Evolutionary conservation across 2,329 filamentous ascomycete genomes (phyloP).

Genomic region (Microdochium paspali): DNA sequence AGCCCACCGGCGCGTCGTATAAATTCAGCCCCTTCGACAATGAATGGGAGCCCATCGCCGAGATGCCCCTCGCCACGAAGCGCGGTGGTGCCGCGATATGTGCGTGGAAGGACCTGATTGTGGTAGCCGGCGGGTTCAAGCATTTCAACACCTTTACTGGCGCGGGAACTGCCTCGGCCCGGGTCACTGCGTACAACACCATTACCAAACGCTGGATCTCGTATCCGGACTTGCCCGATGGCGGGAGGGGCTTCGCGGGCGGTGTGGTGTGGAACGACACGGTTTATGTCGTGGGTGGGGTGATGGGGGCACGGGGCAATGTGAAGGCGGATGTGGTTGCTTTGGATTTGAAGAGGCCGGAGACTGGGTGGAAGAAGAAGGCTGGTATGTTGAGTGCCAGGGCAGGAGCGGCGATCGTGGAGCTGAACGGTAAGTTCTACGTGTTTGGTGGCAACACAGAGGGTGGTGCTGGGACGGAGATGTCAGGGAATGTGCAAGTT

Average conservation of each 20-base stretch:
- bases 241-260: constrained; percentile 1
- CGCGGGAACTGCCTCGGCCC: not conserved
- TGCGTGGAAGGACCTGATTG: not conserved
- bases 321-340: not conserved
- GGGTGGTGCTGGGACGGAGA: not conserved
- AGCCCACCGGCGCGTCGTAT: not conserved
- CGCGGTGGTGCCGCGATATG: not conserved
- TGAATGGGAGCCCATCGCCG: not conserved
- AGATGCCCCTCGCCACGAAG: not conserved
- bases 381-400: not conserved
- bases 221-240: not conserved
- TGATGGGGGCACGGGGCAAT: not conserved
- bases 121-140: not conserved
- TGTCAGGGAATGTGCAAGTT: not conserved
- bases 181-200: not conserved
- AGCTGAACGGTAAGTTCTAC: not conserved
- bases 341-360: not conserved
- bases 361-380: not conserved
- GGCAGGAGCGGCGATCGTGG: not conserved
- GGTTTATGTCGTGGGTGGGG: constrained; percentile 2
- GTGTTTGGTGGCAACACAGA: not conserved
- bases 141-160: not conserved
- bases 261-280: constrained; percentile 1
- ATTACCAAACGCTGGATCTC: not conserved
- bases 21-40: not conserved